phyloP scores from a whole-genome alignment of 768 basidiomycete species.

The Guyanaporus albipodus region DNA sequence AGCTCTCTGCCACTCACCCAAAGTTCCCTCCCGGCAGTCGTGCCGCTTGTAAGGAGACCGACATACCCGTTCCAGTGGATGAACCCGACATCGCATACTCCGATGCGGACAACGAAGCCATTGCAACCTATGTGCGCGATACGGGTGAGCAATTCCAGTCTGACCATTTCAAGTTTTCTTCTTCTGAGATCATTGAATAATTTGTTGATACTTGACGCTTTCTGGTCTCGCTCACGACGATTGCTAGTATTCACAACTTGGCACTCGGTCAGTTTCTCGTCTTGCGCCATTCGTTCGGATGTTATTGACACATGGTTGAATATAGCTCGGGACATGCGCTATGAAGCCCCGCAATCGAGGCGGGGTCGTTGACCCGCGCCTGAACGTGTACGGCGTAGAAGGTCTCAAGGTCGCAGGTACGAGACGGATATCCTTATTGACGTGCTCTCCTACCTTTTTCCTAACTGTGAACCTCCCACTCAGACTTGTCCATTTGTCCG shows the following conservation, averaged over 20 bases:
- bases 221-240: no score
- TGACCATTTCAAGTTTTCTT: not conserved
- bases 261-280: conserved; percentile 14
- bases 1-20: conserved; percentile 21
- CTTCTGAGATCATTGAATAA: no score
- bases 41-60: conserved; percentile 23
- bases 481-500: conserved; percentile 37
- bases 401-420: conserved; percentile 59
- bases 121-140: conserved; percentile 26
- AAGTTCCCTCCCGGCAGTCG: conserved; percentile 27
- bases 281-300: no score
- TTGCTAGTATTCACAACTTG: conserved; percentile 6
- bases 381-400: conserved; percentile 61
- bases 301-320: not conserved
- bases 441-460: not conserved
- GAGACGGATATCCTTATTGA: no score
- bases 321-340: conserved; percentile 59
- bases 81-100: conserved; percentile 34
- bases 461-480: not conserved
- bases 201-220: no score
- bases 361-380: conserved; percentile 58
- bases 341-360: conserved; percentile 59
- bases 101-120: conserved; percentile 32
- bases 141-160: conserved; percentile 1
- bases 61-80: conserved; percentile 19